phyloP scores from a whole-genome alignment of 345 rosid genomes.

The Salix brachista region DNA sequence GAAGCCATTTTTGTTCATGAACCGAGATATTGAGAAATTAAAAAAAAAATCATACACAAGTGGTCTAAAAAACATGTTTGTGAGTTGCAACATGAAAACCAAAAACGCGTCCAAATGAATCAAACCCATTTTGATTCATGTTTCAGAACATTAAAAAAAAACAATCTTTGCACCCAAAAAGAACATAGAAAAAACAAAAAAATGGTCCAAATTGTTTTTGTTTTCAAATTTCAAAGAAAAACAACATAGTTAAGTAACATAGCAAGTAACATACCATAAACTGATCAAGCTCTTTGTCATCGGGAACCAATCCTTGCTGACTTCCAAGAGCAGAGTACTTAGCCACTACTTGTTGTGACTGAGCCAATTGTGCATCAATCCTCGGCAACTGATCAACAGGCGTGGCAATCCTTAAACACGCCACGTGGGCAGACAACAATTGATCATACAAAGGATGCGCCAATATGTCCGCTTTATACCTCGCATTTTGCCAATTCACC shows the following conservation, averaged over 20 bases:
- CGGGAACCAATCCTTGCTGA: conserved; percentile 54
- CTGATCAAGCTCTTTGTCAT: conserved; percentile 93
- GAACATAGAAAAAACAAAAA: neutral
- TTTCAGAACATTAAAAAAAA: neutral
- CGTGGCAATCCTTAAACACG: conserved; percentile 84
- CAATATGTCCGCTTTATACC: conserved; percentile 79
- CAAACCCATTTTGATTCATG: neutral
- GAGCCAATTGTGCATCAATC: conserved; percentile 92
- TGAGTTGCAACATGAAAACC: neutral
- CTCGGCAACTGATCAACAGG: conserved; percentile 95
- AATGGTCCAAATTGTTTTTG: neutral
- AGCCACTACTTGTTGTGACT: conserved; percentile 86
- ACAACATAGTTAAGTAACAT: neutral
- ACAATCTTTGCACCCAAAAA: neutral
- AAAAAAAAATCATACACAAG: neutral
- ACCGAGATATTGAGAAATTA: neutral
- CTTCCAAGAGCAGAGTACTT: conserved; percentile 76
- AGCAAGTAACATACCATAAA: conserved; percentile 81
- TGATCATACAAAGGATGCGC: conserved; percentile 88
- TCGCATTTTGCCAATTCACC: conserved; percentile 82
- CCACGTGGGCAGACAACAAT: conserved; percentile 84
- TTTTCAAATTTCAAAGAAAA: neutral
- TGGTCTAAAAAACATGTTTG: neutral
- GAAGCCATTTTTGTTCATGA: neutral
- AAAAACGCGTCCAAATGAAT: neutral